Conservation (phyloP, 1,284 basidiomycete species). For the Cryptococcus maquisensis region DNA sequence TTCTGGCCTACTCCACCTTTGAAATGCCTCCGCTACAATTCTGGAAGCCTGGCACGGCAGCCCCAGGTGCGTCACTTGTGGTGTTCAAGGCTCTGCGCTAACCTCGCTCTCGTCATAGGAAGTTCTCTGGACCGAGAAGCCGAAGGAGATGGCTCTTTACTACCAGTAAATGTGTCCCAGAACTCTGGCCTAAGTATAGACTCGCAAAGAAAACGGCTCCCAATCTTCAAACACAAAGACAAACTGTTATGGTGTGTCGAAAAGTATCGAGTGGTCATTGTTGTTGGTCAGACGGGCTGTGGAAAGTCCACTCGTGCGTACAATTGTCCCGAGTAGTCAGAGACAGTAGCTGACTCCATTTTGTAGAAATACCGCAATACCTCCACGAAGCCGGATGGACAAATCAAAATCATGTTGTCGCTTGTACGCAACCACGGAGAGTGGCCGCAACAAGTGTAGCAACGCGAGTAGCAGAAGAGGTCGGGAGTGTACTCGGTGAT, state of each 20-base stretch:
- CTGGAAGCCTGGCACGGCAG: constrained; percentile 65
- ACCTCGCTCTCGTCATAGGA: constrained; percentile 29
- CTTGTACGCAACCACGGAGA: constrained; percentile 89
- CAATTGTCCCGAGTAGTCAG: neutral
- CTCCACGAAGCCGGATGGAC: constrained; percentile 88
- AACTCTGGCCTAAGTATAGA: constrained; percentile 56
- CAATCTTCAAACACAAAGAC: constrained; percentile 83
- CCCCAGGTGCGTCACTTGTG: constrained; percentile 58
- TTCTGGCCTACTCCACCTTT: neutral
- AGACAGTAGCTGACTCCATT: constrained; percentile 2
- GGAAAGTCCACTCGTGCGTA: constrained; percentile 90
- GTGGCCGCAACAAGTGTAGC: constrained; percentile 96
- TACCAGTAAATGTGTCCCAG: constrained; percentile 57
- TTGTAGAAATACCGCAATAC: constrained; percentile 85
- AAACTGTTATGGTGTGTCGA: constrained; percentile 80
- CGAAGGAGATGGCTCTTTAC: constrained; percentile 65
- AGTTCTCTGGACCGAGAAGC: constrained; percentile 78
- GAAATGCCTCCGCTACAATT: constrained; percentile 45
- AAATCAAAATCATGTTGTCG: constrained; percentile 67
- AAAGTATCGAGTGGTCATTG: constrained; percentile 73
- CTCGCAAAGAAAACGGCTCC: constrained; percentile 70
- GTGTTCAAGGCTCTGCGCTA: neutral
- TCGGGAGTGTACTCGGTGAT: constrained; percentile 80
- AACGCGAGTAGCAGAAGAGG: constrained; percentile 79
- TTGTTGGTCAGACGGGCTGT: constrained; percentile 91